A percentile compares a stretch with the other conserved stretches of the same genome.
These are phyloP conservation scores for Naganishia friedmannii DNA, from an alignment of 768 basidiomycete species.

Conservation along the genomic window DNA sequence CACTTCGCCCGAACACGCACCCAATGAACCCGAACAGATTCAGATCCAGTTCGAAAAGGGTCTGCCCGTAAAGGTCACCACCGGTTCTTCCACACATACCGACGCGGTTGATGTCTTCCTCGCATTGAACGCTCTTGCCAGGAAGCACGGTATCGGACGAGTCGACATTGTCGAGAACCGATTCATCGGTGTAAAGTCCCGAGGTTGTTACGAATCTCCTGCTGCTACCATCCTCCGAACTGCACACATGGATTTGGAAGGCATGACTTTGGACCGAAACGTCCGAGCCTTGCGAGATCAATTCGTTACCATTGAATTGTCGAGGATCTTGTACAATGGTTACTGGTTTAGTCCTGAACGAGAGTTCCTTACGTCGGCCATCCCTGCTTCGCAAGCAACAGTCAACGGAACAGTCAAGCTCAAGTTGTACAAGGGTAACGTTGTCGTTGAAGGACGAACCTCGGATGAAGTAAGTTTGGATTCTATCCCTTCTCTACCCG, in stretches of 20 bases:
- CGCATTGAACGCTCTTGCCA: constrained; percentile 80
- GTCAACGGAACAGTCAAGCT: constrained; percentile 90
- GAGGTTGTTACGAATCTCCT: constrained; percentile 99
- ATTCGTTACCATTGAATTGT: constrained; percentile 85
- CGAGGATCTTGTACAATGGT: constrained; percentile 92
- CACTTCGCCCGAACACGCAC: constrained; percentile 74
- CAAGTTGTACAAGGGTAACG: constrained; percentile 94
- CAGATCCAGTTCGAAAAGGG: constrained; percentile 81
- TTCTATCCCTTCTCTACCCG: constrained; percentile 52
- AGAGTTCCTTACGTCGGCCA: constrained; percentile 85
- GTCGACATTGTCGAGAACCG: constrained; percentile 99
- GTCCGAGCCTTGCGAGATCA: constrained; percentile 91
- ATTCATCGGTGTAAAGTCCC: constrained; percentile 98
- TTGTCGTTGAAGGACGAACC: constrained; percentile 83
- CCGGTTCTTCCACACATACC: constrained; percentile 63
- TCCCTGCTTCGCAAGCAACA: constrained; percentile 90
- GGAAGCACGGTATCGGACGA: constrained; percentile 92
- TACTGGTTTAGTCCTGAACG: constrained; percentile 99
- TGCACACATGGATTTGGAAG: constrained; percentile 95
- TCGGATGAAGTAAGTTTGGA: constrained; percentile 56
- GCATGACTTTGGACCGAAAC: constrained; percentile 94
- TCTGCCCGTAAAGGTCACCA: constrained; percentile 75
- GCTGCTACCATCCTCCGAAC: constrained; percentile 92
- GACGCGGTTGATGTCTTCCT: constrained; percentile 93
- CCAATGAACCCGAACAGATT: constrained; percentile 72